Evolutionary conservation across 306 rosid species (phyloP), one percentile per base, ranked within the genome.

Genomic region (Fagus sylvatica): DNA sequence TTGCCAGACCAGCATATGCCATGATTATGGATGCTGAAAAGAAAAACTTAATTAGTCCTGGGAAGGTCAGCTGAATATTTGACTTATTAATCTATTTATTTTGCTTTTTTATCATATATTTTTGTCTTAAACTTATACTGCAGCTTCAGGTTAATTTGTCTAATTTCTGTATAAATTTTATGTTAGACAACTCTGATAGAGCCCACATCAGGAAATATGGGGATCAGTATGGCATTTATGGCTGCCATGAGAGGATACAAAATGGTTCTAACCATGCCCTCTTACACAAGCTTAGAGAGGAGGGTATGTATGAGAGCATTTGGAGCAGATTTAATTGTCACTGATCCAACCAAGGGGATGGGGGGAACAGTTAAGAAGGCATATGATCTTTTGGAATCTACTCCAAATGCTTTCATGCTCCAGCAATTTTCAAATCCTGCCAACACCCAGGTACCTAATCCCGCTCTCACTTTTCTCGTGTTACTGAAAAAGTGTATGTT

Each of bases 121-220:
- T 46, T 46, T 46, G 15, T 46, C 51, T 46, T 46, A 46, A 46
- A 10, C 30, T n/a, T 66, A 7, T 8, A 65, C 19, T 34, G n/a
- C 7, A 39, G 49, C 71, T 65, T 39, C 48, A 8, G 71, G 28
- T 39, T 22, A 22, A 22, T 22, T 65, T 61, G 19, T 17, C 71
- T 65, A 39, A 65, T 41, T 69, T 37, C 15, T 17, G 66, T 70
- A 1, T 33, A 54, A 72, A 19, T 82, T 76, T 62, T 68, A 74
- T 43, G 11, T 67, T 74, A 93, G 96, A 93, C 98, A 73, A 86
- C 76, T 71, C 70, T 93, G 74, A 88, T 93, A 61, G 98, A 93
- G 69, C 97, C 98, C 10, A 93, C 98, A 3, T 93, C 98, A 3
- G 98, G 98, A 37, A 93, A 93, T 46, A 93, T 93, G 98, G 98